Base-by-base conservation (phyloP, 73 alveolate genomes). In the Blepharisma stoltei region DNA sequence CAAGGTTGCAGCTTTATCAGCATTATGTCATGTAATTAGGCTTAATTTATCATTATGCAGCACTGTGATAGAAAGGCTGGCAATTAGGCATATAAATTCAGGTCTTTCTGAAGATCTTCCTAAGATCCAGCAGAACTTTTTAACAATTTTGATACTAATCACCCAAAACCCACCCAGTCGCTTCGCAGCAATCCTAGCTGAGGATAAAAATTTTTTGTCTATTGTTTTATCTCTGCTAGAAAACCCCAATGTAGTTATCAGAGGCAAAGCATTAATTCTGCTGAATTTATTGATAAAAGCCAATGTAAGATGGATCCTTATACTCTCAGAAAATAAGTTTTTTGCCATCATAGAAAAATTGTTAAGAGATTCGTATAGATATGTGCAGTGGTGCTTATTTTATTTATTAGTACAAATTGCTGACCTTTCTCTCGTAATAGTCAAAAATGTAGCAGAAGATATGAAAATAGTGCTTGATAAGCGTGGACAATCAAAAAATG, bases 251-350 rank as follows among this genome's bases (percentile, higher is more conserved):
- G 78, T 86, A 21, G 94, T 90, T 0, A 88, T 91, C 8, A 86
- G 95, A 81, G 98, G 98, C 53, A 92, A 92, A 53, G 89, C 88
- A 54, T 66, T 91, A 3, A 78, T 92, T 25, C 82, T 94, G 6
- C 68, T 90, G 46, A 50, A 83, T 44, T 81, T 92, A 7, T 81
- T 92, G 23, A 78, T 89, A 53, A 92, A 91, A 75, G 55, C 78
- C 53, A 88, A 86, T 67, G 81, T 82, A 27, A 84, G 85, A 49
- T 82, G 90, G 84, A 67, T 92, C 78, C 66, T 87, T 21, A 41
- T 73, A 54, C 55, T 90, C 23, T 89, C 88, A 14, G 95, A 92
- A 67, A 78, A 84, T 41, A 92, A 90, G 55, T 90, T 92, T 82
- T 90, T 81, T 78, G 78, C 67, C 54, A 65, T 83, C 5, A 38